Evolutionary conservation across 345 rosid species (phyloP).

Genomic region (Trapa bicornis): DNA sequence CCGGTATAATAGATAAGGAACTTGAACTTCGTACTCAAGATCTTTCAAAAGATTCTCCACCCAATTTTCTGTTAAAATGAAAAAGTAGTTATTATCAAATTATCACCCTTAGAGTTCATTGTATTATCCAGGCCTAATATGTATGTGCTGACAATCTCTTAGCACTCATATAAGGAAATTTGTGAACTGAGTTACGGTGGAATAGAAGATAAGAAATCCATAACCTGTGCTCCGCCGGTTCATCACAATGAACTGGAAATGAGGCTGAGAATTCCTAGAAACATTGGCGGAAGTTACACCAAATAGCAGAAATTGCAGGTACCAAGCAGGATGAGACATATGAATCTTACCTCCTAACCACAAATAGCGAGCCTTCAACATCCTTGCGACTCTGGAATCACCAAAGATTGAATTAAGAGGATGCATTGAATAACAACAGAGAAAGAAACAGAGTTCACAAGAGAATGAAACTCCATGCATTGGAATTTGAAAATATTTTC

Average conservation of each 20-base stretch:
- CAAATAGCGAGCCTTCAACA: slow-evolving; percentile 69
- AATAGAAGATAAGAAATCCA: neutral
- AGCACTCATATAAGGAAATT: neutral
- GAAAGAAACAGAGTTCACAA: neutral
- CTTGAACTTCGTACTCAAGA: slow-evolving; percentile 50
- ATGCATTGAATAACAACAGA: neutral
- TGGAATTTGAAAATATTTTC: neutral
- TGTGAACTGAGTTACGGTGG: neutral
- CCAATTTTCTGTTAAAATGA: slow-evolving; percentile 31
- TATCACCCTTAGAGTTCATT: neutral
- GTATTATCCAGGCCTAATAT: neutral
- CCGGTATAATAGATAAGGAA: slow-evolving; percentile 46
- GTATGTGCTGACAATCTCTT: neutral
- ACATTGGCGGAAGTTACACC: neutral
- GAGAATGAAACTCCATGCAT: neutral
- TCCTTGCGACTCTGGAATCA: slow-evolving; percentile 57
- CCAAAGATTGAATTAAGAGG: neutral
- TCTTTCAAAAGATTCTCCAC: slow-evolving; percentile 51
- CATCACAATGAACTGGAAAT: slow-evolving; percentile 73
- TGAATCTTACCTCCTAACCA: slow-evolving; percentile 44
- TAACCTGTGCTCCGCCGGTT: slow-evolving; percentile 56
- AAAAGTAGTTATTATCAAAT: neutral
- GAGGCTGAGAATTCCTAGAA: slow-evolving; percentile 52
- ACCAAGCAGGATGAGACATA: neutral
- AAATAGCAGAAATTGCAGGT: neutral